Evolutionary conservation across 768 basidiomycete genomes (phyloP), one percentile per base, ranked within the genome.

Genomic region (Trametes cinnabarina): DNA sequence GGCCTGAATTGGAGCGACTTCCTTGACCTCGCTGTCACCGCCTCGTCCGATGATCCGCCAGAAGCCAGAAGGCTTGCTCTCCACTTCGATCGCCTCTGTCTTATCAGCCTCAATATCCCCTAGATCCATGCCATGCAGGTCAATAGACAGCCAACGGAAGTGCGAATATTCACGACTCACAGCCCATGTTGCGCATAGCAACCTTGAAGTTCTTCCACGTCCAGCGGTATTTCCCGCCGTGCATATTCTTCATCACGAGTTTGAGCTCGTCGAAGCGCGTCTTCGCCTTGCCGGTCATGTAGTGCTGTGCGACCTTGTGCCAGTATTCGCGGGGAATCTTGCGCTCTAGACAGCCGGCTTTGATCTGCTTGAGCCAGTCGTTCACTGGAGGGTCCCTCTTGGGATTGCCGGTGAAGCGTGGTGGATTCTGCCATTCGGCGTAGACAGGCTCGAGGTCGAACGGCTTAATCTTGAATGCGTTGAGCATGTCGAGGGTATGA

Each of bases 131-230:
- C 47, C 49, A 57, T 19, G 8, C 28, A 25, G n/a, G 48, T 8
- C 48, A 1, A 41, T 30, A 26, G 3, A 42, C 39, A 39, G 26
- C 9, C 20, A 28, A 35, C 14, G 51, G n/a, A 20, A 44, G 43
- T 25, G 22, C 22, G n/a, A n/a, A n/a, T n/a, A n/a, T n/a, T n/a
- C n/a, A 32, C 19, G 44, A 79, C 90, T 70, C 65, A 91, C 90
- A 91, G 43, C 88, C 87, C 87, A 92, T 88, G 69, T 83, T 91
- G 57, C 78, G 74, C 82, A 92, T 85, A 3, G 89, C 90, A 51
- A 87, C 76, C 72, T 80, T 84, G 74, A 87, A 92, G 64, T 83
- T 88, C 74, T 90, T 88, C 90, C 90, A 92, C 60, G 80, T 86
- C 90, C 90, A 92, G 48, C 82, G 77, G 66, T 91, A 91, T 64